Evolutionary conservation across 768 basidiomycete species (phyloP).

Genomic region (Antrodiella citrinella): DNA sequence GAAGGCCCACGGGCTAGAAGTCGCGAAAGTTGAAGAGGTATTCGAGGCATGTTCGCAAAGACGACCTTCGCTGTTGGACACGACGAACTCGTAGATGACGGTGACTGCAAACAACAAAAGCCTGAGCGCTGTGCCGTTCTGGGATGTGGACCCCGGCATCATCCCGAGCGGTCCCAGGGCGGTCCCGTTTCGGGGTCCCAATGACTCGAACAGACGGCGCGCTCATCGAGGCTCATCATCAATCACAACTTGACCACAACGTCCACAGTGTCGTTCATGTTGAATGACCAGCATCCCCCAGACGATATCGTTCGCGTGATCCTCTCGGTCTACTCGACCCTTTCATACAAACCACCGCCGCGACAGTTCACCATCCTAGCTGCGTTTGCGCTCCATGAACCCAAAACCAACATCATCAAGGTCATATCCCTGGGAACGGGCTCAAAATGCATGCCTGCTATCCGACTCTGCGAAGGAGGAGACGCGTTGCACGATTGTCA

Average conservation of each 20-base stretch:
- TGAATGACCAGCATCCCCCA: background rate
- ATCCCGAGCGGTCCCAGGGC: background rate
- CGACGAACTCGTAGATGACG: background rate
- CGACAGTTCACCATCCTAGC: constrained; percentile 62
- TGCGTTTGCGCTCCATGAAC: constrained; percentile 39
- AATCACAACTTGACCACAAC: background rate
- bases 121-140: background rate
- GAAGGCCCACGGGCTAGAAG: constrained; percentile 14
- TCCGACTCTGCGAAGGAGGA: constrained; percentile 53
- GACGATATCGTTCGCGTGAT: background rate
- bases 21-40: constrained; percentile 18
- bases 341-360: constrained; percentile 39
- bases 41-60: constrained; percentile 16
- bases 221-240: background rate
- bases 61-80: background rate
- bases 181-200: background rate
- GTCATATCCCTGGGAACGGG: constrained; percentile 74
- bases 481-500: constrained; percentile 86
- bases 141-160: background rate
- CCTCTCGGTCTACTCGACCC: background rate
- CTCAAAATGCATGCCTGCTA: constrained; percentile 73
- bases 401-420: constrained; percentile 27
- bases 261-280: background rate
- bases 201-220: background rate
- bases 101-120: background rate